phyloP scores from a whole-genome alignment of 345 rosid species.

The Corchorus capsularis region DNA sequence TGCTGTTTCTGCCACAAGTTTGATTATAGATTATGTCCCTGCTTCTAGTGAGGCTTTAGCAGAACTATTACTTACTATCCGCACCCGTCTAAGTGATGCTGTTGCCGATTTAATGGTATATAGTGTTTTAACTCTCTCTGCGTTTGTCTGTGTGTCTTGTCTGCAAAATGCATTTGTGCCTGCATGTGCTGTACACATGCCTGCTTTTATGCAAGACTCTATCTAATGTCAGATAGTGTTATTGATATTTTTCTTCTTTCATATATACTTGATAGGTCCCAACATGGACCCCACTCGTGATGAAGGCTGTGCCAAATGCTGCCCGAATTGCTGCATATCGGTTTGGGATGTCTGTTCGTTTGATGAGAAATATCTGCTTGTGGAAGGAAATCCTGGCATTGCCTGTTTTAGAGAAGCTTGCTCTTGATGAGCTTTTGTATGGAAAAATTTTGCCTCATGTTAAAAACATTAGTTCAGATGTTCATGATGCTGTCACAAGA shows the following conservation, averaged over 20 bases:
- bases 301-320: conserved; percentile 88
- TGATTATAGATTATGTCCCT: conserved; percentile 75
- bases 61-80: conserved; percentile 61
- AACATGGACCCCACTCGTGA: conserved; percentile 75
- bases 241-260: neutral
- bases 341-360: conserved; percentile 83
- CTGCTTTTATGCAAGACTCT: neutral
- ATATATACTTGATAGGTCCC: conserved; percentile 61
- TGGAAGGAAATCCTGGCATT: conserved; percentile 89
- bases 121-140: neutral
- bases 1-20: conserved; percentile 83
- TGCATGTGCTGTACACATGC: neutral
- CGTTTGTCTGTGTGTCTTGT: neutral
- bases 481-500: conserved; percentile 84
- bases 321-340: conserved; percentile 81
- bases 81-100: conserved; percentile 75
- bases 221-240: neutral
- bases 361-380: conserved; percentile 84
- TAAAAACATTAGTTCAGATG: conserved; percentile 67
- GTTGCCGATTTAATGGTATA: conserved; percentile 59
- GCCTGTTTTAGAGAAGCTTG: conserved; percentile 81
- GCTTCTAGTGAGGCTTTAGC: conserved; percentile 73
- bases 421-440: conserved; percentile 75
- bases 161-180: neutral
- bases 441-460: conserved; percentile 85